Conservation (phyloP, 2,329 filamentous ascomycete species). For the Acephala macrosclerotiorum region DNA sequence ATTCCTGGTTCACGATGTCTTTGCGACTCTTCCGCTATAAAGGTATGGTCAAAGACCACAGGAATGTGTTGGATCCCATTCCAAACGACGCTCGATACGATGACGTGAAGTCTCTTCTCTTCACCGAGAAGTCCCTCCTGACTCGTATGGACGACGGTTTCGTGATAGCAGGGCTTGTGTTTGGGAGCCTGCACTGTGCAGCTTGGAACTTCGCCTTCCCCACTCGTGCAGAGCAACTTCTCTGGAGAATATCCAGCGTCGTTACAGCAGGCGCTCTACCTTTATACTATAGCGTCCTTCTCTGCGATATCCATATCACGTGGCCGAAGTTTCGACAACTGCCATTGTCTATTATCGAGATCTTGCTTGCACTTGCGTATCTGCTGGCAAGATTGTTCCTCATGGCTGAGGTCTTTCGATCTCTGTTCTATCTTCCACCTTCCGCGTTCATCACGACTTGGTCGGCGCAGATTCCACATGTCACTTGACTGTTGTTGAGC, state of each 20-base stretch:
- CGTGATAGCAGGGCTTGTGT: neutral
- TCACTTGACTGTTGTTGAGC: neutral
- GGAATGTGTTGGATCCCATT: neutral
- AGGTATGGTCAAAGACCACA: neutral
- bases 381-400: neutral
- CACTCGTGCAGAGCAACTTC: neutral
- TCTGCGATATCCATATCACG: neutral
- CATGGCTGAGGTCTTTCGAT: constrained; percentile 6
- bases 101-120: neutral
- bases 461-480: constrained; percentile 4
- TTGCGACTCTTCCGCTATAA: neutral
- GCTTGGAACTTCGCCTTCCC: constrained; percentile 8
- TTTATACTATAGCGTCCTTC: neutral
- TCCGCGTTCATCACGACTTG: constrained; percentile 9
- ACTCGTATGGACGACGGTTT: constrained; percentile 5
- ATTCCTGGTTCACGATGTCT: constrained; percentile 3
- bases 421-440: constrained; percentile 12
- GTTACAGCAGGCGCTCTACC: neutral
- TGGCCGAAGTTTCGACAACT: neutral
- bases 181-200: constrained; percentile 1
- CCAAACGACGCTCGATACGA: constrained; percentile 4
- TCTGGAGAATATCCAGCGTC: constrained; percentile 10
- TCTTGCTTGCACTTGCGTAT: neutral
- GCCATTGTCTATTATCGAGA: neutral
- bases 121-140: neutral